Evolutionary conservation across 225 moss, liverwort and hornwort species (phyloP).

Genomic region (Bryum argenteum): DNA sequence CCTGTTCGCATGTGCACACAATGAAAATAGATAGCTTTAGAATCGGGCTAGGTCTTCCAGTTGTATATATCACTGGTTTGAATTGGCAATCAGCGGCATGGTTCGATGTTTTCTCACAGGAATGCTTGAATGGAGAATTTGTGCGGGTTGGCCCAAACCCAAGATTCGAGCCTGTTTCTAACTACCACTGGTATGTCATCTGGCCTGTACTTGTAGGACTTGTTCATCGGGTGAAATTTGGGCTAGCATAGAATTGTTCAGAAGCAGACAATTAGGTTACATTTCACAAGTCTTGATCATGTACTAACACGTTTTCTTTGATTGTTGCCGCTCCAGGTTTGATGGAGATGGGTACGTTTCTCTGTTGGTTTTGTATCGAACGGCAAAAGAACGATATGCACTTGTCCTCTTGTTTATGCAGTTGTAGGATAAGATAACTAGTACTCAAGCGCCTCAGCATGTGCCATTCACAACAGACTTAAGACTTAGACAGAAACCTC

Average conservation of each 20-base stretch:
- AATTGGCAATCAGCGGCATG: neutral
- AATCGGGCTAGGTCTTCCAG: neutral
- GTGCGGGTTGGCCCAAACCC: constrained; percentile 52
- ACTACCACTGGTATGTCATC: constrained; percentile 40
- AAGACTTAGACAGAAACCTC: neutral
- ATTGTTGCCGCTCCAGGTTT: constrained; percentile 40
- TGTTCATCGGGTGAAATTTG: neutral
- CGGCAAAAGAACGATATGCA: neutral
- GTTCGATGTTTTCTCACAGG: constrained; percentile 27
- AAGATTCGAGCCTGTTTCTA: constrained; percentile 39
- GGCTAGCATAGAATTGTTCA: neutral
- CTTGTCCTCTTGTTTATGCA: neutral
- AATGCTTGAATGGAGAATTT: constrained; percentile 61
- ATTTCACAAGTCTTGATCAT: neutral
- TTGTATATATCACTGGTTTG: neutral
- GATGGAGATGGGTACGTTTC: constrained; percentile 64
- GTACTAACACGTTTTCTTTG: constrained; percentile 1
- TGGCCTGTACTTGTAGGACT: neutral
- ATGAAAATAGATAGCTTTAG: neutral
- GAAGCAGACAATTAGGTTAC: neutral
- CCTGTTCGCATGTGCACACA: neutral
- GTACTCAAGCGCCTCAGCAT: neutral
- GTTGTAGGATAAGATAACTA: neutral
- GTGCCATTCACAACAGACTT: neutral
- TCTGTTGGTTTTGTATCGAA: neutral